A percentile compares a stretch with the other conserved stretches of the same genome.
Evolutionary conservation across 768 basidiomycete species (phyloP).

Genomic region (Leucosporidium yakuticum): DNA sequence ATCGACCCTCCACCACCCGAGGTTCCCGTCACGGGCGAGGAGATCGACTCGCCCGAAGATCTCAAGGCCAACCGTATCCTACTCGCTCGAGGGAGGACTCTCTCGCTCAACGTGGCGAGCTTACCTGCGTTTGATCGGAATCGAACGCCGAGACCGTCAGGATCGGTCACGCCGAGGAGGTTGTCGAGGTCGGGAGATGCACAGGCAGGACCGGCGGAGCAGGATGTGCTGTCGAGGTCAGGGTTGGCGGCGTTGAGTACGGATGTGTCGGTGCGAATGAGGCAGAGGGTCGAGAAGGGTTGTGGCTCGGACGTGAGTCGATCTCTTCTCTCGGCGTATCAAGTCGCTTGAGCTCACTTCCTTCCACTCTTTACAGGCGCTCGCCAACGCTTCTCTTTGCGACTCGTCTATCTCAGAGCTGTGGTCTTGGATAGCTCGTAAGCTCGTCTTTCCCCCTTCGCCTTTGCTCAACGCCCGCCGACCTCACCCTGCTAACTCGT

Average conservation of each 20-base stretch:
- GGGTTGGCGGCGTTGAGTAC: constrained; percentile 7
- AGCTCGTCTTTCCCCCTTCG: background rate
- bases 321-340: background rate
- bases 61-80: background rate
- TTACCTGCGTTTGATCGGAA: constrained; percentile 13
- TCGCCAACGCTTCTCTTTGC: constrained; percentile 15
- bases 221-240: background rate
- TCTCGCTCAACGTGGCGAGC: constrained; percentile 1
- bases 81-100: background rate
- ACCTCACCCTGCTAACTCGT: background rate
- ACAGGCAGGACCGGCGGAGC: background rate
- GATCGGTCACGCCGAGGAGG: background rate
- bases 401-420: constrained; percentile 20
- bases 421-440: constrained; percentile 31
- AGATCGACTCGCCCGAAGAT: background rate
- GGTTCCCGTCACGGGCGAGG: background rate
- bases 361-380: background rate
- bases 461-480: background rate
- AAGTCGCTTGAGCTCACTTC: background rate
- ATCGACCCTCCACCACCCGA: background rate
- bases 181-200: background rate
- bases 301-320: constrained; percentile 19
- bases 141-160: constrained; percentile 17
- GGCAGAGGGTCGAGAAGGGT: constrained; percentile 20
- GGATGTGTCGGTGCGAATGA: constrained; percentile 24